Evolutionary conservation across 2,329 filamentous ascomycete genomes (phyloP).

Genomic region (Didymella segeticola): DNA sequence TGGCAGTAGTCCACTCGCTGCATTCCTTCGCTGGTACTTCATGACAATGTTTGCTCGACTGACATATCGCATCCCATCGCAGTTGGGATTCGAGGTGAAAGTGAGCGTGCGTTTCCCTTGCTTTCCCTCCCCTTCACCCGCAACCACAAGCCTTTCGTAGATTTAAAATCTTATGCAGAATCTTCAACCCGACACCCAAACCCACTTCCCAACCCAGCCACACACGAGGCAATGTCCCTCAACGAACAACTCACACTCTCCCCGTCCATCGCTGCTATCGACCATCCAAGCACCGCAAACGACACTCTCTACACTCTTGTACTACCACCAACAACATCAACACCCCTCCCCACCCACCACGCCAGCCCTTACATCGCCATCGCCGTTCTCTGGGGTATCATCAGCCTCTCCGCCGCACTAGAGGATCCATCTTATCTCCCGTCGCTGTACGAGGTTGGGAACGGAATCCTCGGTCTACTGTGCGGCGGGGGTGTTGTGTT

Average conservation of each 20-base stretch:
- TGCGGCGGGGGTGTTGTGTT: neutral
- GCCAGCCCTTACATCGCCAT: no score
- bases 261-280: no score
- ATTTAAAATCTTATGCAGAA: no score
- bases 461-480: neutral
- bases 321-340: no score
- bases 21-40: neutral
- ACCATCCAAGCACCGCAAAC: no score
- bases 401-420: neutral
- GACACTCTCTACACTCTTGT: no score
- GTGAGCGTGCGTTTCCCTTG: neutral
- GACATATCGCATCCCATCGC: neutral
- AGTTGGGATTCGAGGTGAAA: neutral
- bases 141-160: neutral
- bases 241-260: no score
- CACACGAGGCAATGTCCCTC: no score
- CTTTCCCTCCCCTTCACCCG: neutral
- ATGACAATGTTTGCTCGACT: neutral
- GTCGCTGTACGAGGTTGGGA: neutral
- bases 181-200: no score
- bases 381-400: no score
- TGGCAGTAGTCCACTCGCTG: slow-evolving; percentile 1
- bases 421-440: neutral
- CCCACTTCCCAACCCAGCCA: no score
- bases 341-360: no score